These are phyloP conservation scores for Cenchrus fungigraminus DNA, from an alignment of 176 grass and related monocot species.

Conservation along the genomic window DNA sequence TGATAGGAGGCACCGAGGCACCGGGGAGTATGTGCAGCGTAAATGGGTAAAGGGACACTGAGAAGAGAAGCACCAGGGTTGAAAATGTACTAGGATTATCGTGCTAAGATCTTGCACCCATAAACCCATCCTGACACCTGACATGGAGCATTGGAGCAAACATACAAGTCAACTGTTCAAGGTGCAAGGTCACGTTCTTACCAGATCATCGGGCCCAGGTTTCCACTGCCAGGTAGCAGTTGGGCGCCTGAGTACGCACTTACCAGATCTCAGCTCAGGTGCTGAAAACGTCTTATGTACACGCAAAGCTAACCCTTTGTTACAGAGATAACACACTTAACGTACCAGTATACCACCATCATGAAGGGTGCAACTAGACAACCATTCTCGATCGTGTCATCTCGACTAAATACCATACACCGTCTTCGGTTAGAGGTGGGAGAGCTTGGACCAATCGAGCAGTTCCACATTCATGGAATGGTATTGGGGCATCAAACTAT, in stretches of 20 bases:
- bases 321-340: not conserved
- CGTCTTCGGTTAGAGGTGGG: not conserved
- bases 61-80: not conserved
- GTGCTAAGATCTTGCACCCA: not conserved
- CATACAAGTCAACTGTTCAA: not conserved
- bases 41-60: conserved; percentile 4
- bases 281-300: conserved; percentile 15
- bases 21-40: not conserved
- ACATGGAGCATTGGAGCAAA: not conserved
- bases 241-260: not conserved
- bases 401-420: not conserved
- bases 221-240: not conserved
- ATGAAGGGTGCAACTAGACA: not conserved
- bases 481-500: not conserved
- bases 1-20: not conserved
- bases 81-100: not conserved
- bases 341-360: not conserved
- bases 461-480: not conserved
- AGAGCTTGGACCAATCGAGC: not conserved
- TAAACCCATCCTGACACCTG: not conserved
- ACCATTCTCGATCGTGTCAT: not conserved
- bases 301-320: conserved; percentile 1
- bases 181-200: not conserved
- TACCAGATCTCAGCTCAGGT: not conserved
- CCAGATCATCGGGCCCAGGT: not conserved